Conservation (phyloP, 1,284 basidiomycete species). For the Salmacisia buchloeana region DNA sequence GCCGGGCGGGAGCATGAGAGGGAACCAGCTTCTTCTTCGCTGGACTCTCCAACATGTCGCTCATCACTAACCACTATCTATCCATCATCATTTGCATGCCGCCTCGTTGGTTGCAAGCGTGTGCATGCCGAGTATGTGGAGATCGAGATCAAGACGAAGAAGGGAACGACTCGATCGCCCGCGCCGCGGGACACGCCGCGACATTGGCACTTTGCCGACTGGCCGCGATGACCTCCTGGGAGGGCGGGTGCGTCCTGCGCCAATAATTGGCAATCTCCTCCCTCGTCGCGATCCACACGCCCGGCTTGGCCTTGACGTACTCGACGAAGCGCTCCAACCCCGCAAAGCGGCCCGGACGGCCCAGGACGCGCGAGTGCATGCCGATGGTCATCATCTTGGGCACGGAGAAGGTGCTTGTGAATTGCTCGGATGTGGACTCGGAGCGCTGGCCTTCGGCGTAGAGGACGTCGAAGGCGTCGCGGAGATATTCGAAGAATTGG, state of each 20-base stretch:
- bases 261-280: constrained; percentile 53
- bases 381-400: constrained; percentile 54
- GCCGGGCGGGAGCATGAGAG: not conserved
- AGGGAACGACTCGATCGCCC: not conserved
- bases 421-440: not conserved
- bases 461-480: constrained; percentile 51
- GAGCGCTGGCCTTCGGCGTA: constrained; percentile 43
- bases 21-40: too few species aligned
- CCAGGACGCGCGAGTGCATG: constrained; percentile 52
- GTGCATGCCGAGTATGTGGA: too few species aligned
- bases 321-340: constrained; percentile 52
- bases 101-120: too few species aligned
- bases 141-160: too few species aligned
- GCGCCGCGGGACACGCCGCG: not conserved
- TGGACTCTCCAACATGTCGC: too few species aligned
- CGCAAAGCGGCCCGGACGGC: constrained; percentile 52
- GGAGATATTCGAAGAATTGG: constrained; percentile 51
- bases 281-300: constrained; percentile 53
- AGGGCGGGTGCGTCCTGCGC: constrained; percentile 52
- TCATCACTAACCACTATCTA: too few species aligned
- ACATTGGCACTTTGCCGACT: not conserved
- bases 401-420: constrained; percentile 18
- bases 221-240: constrained; percentile 51
- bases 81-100: too few species aligned
- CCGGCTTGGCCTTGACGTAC: constrained; percentile 46